Evolutionary conservation across 495 filamentous ascomycete genomes (phyloP).

Genomic region (Lasiosphaeriaceae sp.): DNA sequence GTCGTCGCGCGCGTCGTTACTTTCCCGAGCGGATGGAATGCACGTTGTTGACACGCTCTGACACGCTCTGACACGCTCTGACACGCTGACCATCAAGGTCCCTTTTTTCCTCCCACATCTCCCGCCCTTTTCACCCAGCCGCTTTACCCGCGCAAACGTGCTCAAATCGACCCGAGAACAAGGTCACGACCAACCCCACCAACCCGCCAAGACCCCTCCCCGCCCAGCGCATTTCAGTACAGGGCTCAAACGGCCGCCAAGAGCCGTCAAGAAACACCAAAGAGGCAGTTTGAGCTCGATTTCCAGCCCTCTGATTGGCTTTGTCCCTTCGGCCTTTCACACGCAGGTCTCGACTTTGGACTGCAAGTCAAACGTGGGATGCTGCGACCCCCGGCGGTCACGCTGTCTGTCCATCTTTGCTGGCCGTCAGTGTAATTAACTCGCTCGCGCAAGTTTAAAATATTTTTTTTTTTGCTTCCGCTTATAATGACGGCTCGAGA

Average conservation of each 20-base stretch:
- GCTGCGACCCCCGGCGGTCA: constrained; percentile 5
- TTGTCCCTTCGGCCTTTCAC: not conserved
- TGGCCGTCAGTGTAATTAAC: not conserved
- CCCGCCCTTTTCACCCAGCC: not conserved
- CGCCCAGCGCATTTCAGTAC: not conserved
- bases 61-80: no score
- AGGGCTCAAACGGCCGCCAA: constrained; percentile 12
- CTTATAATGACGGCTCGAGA: no score
- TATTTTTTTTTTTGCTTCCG: no score
- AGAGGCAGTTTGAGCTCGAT: constrained; percentile 24
- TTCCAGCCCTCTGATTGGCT: not conserved
- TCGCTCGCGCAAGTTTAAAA: no score
- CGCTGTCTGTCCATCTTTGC: not conserved
- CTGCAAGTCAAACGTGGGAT: no score
- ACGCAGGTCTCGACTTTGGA: no score
- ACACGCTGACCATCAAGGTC: not conserved
- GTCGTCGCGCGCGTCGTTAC: no score
- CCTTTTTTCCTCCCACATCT: no score
- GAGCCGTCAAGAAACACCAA: constrained; percentile 7
- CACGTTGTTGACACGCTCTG: no score
- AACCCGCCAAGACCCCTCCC: not conserved
- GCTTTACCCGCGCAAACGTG: constrained; percentile 31
- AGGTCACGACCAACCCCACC: constrained; percentile 2
- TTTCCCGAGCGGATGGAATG: no score
- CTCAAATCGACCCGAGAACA: constrained; percentile 14